phyloP scores from a whole-genome alignment of 1,284 basidiomycete genomes.

The Leccinum fuscescens region DNA sequence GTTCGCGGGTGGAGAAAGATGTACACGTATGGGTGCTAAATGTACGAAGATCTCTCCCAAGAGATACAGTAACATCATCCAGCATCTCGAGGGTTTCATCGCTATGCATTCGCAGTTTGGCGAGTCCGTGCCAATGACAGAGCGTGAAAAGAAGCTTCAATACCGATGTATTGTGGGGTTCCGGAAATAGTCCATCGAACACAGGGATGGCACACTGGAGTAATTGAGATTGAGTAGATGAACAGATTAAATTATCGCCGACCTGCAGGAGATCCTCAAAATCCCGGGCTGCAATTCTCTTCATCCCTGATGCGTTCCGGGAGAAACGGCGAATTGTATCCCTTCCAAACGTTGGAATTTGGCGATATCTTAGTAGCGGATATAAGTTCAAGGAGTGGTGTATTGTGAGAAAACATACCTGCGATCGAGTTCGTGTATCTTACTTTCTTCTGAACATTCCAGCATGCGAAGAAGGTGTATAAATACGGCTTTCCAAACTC shows the following conservation, averaged over 20 bases:
- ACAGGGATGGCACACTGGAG: constrained; percentile 25
- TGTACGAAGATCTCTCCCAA: not conserved
- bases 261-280: constrained; percentile 25
- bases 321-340: not conserved
- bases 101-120: no score
- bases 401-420: not conserved
- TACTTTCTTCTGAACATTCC: not conserved
- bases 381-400: not conserved
- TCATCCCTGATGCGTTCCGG: not conserved
- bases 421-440: not conserved
- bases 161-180: no score
- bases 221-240: not conserved
- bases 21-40: constrained; percentile 1
- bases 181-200: constrained; percentile 12
- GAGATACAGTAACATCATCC: not conserved
- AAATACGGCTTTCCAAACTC: not conserved
- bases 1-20: constrained; percentile 2
- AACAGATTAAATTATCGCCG: not conserved
- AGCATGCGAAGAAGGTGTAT: not conserved
- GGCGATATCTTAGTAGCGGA: not conserved
- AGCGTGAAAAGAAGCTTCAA: no score
- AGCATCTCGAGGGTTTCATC: not conserved
- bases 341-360: constrained; percentile 8
- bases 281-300: constrained; percentile 11
- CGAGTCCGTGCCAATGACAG: no score